Evolutionary conservation across 2,329 filamentous ascomycete species (phyloP), one percentile per base, ranked within the genome.

Genomic region (Alternaria arborescens): DNA sequence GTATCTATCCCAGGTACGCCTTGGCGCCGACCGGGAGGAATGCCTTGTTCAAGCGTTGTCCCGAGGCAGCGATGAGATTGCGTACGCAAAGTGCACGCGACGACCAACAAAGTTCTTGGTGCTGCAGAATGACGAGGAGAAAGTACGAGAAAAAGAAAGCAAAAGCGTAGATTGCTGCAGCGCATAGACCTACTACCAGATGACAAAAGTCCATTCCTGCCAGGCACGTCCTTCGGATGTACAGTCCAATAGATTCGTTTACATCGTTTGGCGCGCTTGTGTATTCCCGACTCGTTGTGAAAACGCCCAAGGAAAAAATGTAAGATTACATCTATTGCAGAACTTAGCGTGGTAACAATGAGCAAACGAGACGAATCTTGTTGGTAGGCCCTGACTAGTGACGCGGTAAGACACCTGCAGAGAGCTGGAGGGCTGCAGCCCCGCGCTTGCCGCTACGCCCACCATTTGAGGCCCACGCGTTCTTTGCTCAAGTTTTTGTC

Each of bases 401-500:
- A 48, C 18, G 46, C 30, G 4, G 18, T 24, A 20, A 48, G 46
- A 48, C 46, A 18, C 46, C 20, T 22, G 30, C 30, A 36, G 30
- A 36, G 30, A 43, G 22, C 26, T 47, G 26, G n/a, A 32, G 28
- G 30, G 28, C 44, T 47, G 26, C 12, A 47, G 28, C 28, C 44
- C 44, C 44, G 44, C 44, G 44, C 28, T 47, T 47, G 11, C 44
- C 44, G 44, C 44, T 34, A 32, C n/a, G 7, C 2, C 28, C 28
- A 28, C 44, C n/a, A n/a, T 20, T 5, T 32, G 44, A 50, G 53
- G 54, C 54, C 54, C 54, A 57, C 54, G 42, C 20, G 54, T 51
- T 57, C 44, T 18, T 4, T 56, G 34, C 36, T 51, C 7, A 7
- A 48, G 6, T 3, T 20, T 14, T 30, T 30, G 2, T 34, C 16